A percentile compares a stretch with the other conserved stretches of the same genome.
Conservation (phyloP, 331 rosid species). For the Quercus tomentella region DNA sequence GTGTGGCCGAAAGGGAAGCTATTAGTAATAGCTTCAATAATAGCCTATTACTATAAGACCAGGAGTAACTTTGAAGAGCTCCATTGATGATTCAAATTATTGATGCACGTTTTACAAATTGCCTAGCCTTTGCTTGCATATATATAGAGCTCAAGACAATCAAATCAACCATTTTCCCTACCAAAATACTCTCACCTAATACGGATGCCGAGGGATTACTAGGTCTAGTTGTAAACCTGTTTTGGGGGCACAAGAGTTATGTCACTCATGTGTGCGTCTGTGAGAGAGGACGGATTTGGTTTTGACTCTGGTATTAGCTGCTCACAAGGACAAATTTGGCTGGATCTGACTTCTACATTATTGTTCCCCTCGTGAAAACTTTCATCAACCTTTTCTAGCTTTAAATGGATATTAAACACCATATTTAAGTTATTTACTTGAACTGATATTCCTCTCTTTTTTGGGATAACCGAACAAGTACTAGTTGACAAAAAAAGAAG, state of each 20-base stretch:
- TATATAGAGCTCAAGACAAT: conserved; percentile 18
- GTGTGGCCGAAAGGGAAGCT: conserved; percentile 24
- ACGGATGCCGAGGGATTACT: conserved; percentile 31
- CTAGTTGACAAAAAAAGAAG: too few species aligned
- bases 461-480: too few species aligned
- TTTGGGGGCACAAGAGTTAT: too few species aligned
- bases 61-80: conserved; percentile 19
- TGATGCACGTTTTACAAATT: conserved; percentile 2
- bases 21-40: too few species aligned
- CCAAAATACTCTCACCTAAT: conserved; percentile 47
- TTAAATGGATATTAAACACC: not conserved
- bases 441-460: too few species aligned
- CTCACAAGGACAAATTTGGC: conserved; percentile 32
- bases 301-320: conserved; percentile 35
- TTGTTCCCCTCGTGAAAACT: not conserved
- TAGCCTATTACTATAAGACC: conserved; percentile 14
- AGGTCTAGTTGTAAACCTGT: conserved; percentile 19
- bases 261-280: not conserved
- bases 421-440: too few species aligned
- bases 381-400: not conserved
- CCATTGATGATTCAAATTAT: conserved; percentile 26
- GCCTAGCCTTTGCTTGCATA: conserved; percentile 6
- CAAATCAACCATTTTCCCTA: conserved; percentile 39
- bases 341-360: not conserved
- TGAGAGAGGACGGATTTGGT: conserved; percentile 6